These are phyloP conservation scores for Penicillium salamii DNA, from an alignment of 495 filamentous ascomycete genomes.

Conservation along the genomic window DNA sequence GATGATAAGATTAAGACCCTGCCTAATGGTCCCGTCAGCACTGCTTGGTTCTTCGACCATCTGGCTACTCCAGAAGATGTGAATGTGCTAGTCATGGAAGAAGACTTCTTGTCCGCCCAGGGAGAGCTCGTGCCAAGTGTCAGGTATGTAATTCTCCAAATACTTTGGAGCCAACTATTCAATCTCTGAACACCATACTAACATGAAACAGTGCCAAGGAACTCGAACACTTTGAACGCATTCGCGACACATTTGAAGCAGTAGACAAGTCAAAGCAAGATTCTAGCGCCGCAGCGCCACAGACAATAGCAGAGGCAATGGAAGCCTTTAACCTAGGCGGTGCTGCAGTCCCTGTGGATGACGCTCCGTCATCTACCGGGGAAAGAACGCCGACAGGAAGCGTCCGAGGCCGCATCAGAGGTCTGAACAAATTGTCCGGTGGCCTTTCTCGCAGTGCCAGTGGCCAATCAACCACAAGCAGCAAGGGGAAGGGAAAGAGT, in stretches of 20 bases:
- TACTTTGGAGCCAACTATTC: no score
- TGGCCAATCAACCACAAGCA: conserved; percentile 25
- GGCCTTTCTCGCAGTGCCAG: conserved; percentile 28
- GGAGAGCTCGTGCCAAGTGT: conserved; percentile 88
- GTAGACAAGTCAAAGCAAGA: conserved; percentile 41
- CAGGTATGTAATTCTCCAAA: conserved; percentile 53
- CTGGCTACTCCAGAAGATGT: conserved; percentile 78
- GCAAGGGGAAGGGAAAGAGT: conserved; percentile 40
- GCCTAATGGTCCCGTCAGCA: conserved; percentile 61
- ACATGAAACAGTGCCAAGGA: conserved; percentile 69
- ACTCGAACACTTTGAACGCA: conserved; percentile 84
- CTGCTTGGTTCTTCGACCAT: conserved; percentile 95
- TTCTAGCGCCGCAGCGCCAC: conserved; percentile 22
- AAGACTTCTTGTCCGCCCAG: conserved; percentile 80
- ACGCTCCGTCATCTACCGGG: conserved; percentile 31
- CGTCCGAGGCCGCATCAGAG: conserved; percentile 28
- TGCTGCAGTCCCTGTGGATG: conserved; percentile 9
- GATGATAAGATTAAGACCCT: conserved; percentile 74
- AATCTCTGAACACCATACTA: conserved; percentile 9
- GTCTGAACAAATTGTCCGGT: conserved; percentile 28
- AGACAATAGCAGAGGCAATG: conserved; percentile 39
- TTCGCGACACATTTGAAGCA: conserved; percentile 76
- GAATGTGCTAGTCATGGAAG: conserved; percentile 78
- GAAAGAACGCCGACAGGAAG: conserved; percentile 20
- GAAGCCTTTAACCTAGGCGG: conserved; percentile 33